A percentile compares a stretch with the other conserved stretches of the same genome.
These are phyloP conservation scores for Fusarium anthophilum DNA, from an alignment of 2,329 filamentous ascomycete genomes.

Conservation along the genomic window DNA sequence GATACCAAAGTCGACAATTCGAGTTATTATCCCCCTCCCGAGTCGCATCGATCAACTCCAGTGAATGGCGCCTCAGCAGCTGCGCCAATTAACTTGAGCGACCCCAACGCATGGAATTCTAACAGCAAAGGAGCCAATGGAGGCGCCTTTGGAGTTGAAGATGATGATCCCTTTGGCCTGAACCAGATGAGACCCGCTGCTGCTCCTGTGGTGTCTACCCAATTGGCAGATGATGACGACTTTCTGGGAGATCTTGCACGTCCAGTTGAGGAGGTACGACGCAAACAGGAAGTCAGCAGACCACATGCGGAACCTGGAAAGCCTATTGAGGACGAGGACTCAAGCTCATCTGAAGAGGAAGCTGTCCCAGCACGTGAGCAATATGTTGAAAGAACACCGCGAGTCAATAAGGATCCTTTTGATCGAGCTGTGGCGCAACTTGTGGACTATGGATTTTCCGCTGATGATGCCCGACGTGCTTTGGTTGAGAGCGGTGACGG, in stretches of 20 bases:
- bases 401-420: constrained; percentile 55
- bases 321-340: constrained; percentile 62
- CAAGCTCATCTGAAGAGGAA: constrained; percentile 58
- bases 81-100: constrained; percentile 60
- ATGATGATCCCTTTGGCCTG: constrained; percentile 91
- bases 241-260: constrained; percentile 71
- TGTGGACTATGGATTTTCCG: constrained; percentile 93
- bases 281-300: constrained; percentile 53
- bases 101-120: constrained; percentile 62
- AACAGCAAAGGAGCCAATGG: constrained; percentile 43
- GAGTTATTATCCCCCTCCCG: constrained; percentile 66
- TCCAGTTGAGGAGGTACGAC: constrained; percentile 71
- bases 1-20: constrained; percentile 74
- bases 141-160: constrained; percentile 65
- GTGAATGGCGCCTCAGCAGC: constrained; percentile 44
- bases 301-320: constrained; percentile 62
- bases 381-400: constrained; percentile 36
- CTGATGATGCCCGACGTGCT: constrained; percentile 83
- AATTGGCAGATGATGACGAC: constrained; percentile 65
- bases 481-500: constrained; percentile 83
- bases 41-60: constrained; percentile 57
- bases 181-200: constrained; percentile 64
- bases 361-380: constrained; percentile 28
- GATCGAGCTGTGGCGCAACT: constrained; percentile 88
- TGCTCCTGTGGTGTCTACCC: constrained; percentile 43